A percentile compares a stretch with the other conserved stretches of the same genome.
These are phyloP conservation scores for Solanum appendiculatum DNA, from an alignment of 257 asterid genomes.

Conservation along the genomic window DNA sequence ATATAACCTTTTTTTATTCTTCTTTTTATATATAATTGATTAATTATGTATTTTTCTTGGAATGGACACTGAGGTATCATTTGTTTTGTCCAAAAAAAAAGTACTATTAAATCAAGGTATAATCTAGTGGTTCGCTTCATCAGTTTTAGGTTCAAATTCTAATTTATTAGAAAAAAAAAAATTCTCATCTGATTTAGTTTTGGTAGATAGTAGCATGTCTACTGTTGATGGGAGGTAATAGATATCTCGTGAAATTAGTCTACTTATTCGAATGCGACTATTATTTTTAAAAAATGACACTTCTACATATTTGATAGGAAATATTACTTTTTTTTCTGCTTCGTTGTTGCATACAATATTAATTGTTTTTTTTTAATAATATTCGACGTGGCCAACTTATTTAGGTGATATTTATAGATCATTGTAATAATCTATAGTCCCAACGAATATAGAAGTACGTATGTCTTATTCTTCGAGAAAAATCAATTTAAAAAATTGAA, in stretches of 20 bases:
- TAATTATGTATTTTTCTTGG: not conserved
- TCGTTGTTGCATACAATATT: not conserved
- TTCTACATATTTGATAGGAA: not conserved
- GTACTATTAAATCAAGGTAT: not conserved
- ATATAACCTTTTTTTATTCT: not conserved
- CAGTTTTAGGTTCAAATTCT: too few species aligned
- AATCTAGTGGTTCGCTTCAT: too few species aligned
- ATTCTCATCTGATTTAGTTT: too few species aligned
- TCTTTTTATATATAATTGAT: not conserved
- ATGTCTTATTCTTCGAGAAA: not conserved
- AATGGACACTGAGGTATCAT: not conserved
- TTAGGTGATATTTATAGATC: not conserved
- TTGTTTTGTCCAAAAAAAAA: not conserved
- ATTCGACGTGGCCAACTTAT: not conserved
- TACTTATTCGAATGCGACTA: not conserved
- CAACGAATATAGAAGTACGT: not conserved
- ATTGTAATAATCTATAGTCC: not conserved
- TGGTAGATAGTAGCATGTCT: too few species aligned
- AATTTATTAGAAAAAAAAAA: too few species aligned
- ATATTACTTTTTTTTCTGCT: not conserved
- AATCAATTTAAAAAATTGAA: not conserved
- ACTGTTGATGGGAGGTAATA: not conserved
- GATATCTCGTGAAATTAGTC: not conserved
- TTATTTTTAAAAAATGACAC: not conserved
- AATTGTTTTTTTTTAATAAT: not conserved